A percentile compares a stretch with the other conserved stretches of the same genome.
Evolutionary conservation across 2,329 filamentous ascomycete species (phyloP).

Genomic region (Ceratocystis variospora): DNA sequence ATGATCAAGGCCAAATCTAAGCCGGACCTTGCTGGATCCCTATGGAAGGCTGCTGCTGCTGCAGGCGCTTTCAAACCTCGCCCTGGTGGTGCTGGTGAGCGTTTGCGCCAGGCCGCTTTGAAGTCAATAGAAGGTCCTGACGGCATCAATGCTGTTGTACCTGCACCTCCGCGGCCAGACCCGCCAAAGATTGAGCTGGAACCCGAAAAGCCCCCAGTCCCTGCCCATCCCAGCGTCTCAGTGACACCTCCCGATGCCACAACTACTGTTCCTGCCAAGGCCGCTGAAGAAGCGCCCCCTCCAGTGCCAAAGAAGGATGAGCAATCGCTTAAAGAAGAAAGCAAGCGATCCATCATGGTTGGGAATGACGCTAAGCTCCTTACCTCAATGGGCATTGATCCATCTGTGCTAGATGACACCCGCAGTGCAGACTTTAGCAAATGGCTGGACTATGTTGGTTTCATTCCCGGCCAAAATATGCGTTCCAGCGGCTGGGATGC

Average conservation of each 20-base stretch:
- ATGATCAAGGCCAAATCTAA: slow-evolving; percentile 78
- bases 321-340: slow-evolving; percentile 29
- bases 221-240: slow-evolving; percentile 8
- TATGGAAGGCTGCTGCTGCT: slow-evolving; percentile 67
- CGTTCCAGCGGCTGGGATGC: slow-evolving; percentile 63
- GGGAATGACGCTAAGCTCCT: slow-evolving; percentile 71
- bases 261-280: not conserved
- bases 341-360: slow-evolving; percentile 43
- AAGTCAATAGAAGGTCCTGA: slow-evolving; percentile 58
- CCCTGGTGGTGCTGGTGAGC: slow-evolving; percentile 72
- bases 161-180: slow-evolving; percentile 49
- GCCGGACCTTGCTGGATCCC: slow-evolving; percentile 57
- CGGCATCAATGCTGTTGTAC: slow-evolving; percentile 79
- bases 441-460: slow-evolving; percentile 75
- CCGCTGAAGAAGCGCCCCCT: slow-evolving; percentile 19
- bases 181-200: slow-evolving; percentile 17
- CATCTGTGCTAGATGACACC: slow-evolving; percentile 53
- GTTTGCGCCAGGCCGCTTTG: slow-evolving; percentile 49
- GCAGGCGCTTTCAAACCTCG: slow-evolving; percentile 64
- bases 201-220: slow-evolving; percentile 27
- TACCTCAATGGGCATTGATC: slow-evolving; percentile 62
- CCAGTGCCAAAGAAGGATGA: slow-evolving; percentile 25
- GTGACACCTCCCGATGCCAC: slow-evolving; percentile 22
- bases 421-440: slow-evolving; percentile 68
- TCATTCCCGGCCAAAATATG: slow-evolving; percentile 63